Conservation (phyloP, 768 basidiomycete genomes). For the Suillus subluteus region DNA sequence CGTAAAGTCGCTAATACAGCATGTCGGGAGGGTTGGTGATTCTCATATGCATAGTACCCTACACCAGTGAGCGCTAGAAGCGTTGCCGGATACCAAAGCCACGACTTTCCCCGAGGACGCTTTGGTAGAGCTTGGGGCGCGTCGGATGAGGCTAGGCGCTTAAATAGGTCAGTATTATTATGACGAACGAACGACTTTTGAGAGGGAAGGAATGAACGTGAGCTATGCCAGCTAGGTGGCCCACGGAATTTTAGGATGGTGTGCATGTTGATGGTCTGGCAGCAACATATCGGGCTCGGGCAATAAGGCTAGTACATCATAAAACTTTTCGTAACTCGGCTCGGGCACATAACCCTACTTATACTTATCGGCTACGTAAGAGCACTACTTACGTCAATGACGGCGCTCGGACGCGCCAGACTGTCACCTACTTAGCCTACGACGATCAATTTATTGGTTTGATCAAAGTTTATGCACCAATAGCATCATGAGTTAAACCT, state of each 20-base stretch:
- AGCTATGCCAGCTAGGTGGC: background rate
- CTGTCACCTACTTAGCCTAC: too few species aligned
- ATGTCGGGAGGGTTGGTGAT: slow-evolving; percentile 76
- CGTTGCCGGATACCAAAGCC: slow-evolving; percentile 30
- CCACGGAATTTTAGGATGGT: background rate
- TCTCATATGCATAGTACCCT: slow-evolving; percentile 59
- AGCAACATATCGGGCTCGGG: slow-evolving; percentile 1
- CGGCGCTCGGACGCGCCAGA: too few species aligned
- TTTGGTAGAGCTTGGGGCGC: slow-evolving; percentile 13
- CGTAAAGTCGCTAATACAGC: slow-evolving; percentile 71
- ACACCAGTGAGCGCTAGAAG: slow-evolving; percentile 34
- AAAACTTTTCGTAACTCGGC: background rate
- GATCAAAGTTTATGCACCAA: too few species aligned
- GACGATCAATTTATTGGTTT: too few species aligned
- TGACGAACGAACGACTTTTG: slow-evolving; percentile 1
- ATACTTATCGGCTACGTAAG: background rate
- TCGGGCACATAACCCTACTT: background rate
- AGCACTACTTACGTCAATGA: background rate
- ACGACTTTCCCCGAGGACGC: slow-evolving; percentile 17
- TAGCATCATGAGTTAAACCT: too few species aligned
- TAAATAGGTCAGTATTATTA: background rate
- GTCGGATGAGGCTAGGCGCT: background rate
- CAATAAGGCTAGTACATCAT: background rate
- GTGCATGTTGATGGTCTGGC: slow-evolving; percentile 3
- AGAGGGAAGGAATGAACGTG: slow-evolving; percentile 1